Evolutionary conservation across 1,139 yeast genomes (phyloP).

Genomic region (Candida sojae): DNA sequence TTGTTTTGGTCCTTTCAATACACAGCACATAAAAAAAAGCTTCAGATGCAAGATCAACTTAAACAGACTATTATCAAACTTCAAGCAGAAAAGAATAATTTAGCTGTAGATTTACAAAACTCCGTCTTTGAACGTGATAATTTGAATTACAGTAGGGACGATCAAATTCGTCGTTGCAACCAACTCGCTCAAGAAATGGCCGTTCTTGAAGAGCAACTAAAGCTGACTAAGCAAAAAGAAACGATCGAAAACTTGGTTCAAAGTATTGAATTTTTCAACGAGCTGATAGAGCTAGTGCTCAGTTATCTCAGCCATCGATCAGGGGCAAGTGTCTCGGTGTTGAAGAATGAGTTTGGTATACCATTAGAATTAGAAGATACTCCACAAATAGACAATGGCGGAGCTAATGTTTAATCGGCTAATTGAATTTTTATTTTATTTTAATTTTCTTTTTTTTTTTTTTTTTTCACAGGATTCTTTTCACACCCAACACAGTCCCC

Average conservation of each 20-base stretch:
- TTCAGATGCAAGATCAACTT: constrained; percentile 16
- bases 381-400: neutral
- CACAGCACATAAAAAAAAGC: constrained; percentile 23
- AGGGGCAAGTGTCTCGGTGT: constrained; percentile 3
- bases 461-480: neutral
- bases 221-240: constrained; percentile 4
- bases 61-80: constrained; percentile 15
- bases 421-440: too few species aligned
- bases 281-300: constrained; percentile 16
- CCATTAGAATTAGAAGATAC: constrained; percentile 18
- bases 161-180: constrained; percentile 2
- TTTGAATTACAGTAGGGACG: constrained; percentile 4
- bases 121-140: constrained; percentile 4
- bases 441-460: neutral
- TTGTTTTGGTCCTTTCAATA: constrained; percentile 56
- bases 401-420: neutral
- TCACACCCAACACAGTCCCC: neutral
- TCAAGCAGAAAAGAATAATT: constrained; percentile 5
- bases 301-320: constrained; percentile 15
- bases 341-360: constrained; percentile 16
- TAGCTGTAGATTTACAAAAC: constrained; percentile 6
- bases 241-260: constrained; percentile 3
- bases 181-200: neutral
- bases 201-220: constrained; percentile 4
- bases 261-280: constrained; percentile 17